These are phyloP conservation scores for Podospora bellae-mahoneyi DNA, from an alignment of 495 filamentous ascomycete genomes.

Conservation along the genomic window DNA sequence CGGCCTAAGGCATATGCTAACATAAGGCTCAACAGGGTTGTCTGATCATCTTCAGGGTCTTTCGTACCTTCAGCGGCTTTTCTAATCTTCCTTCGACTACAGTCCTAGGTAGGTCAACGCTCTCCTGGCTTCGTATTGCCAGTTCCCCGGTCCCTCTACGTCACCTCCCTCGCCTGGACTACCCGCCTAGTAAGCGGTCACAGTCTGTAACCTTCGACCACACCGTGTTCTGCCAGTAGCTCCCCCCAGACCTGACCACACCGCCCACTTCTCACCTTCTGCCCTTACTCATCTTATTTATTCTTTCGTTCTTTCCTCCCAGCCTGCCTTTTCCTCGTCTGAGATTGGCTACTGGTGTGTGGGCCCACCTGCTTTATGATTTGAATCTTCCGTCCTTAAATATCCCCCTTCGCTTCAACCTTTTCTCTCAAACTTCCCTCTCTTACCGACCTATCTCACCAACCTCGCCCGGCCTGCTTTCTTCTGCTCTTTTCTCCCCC, in stretches of 20 bases:
- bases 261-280: not conserved
- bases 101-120: not conserved
- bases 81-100: not conserved
- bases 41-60: not conserved
- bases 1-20: not conserved
- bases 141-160: not conserved
- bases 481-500: not conserved
- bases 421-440: not conserved
- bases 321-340: not conserved
- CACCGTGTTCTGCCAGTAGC: too few relatives aligned
- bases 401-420: not conserved
- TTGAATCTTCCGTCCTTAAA: not conserved
- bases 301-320: not conserved
- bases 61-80: not conserved
- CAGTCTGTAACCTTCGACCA: too few relatives aligned
- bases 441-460: not conserved
- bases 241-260: not conserved
- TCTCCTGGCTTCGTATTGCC: not conserved
- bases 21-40: not conserved
- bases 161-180: not conserved
- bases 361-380: not conserved
- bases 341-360: not conserved
- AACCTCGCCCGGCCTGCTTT: not conserved
- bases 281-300: not conserved
- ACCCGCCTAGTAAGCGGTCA: not conserved